Evolutionary conservation across 1,284 basidiomycete genomes (phyloP), one percentile per base, ranked within the genome.

Genomic region (Sporisorium scitamineum): DNA sequence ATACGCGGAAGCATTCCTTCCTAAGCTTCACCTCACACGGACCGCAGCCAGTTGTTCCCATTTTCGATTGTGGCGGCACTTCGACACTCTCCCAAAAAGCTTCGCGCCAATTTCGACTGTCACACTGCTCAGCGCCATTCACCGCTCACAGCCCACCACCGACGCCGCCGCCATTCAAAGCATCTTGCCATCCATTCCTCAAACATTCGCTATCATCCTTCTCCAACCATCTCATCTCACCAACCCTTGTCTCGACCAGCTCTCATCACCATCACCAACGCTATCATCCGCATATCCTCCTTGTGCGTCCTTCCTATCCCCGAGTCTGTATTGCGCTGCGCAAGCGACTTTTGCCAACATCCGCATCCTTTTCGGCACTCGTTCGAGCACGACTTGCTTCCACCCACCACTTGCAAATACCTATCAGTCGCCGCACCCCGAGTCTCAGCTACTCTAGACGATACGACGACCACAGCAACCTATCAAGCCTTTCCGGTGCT

Each of bases 1-100:
- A n/a, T n/a, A 16, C 24, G 52, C 37, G 26, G 16, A 18, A 29
- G 53, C 53, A 54, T 54, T 54, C 41, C 54, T 55, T 54, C 39
- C 27, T 22, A 44, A 31, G 41, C 29, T 41, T 50, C 48, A 50
- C 29, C 22, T 32, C 50, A 32, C 54, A 32, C 52, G 37, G 52
- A 16, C 37, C 52, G 52, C 52, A 41, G 52, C 37, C n/a, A 11
- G 5, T 41, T 27, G 9, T 39, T 54, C 18, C 39, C 24, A 20
- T 39, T 26, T 31, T 41, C n/a, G 7, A n/a, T 31, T 26, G 6
- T 24, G 27, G n/a, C n/a, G n/a, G 47, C 47, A 48, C 47, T 4
- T 31, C 7, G 7, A 32, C 48, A 8, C 47, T 29, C 47, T 18
- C 45, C 0, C 45, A 5, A 24, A 18, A 20, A 22, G n/a, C n/a